Conservation (phyloP, 495 filamentous ascomycete genomes). For the Clohesyomyces aquaticus region DNA sequence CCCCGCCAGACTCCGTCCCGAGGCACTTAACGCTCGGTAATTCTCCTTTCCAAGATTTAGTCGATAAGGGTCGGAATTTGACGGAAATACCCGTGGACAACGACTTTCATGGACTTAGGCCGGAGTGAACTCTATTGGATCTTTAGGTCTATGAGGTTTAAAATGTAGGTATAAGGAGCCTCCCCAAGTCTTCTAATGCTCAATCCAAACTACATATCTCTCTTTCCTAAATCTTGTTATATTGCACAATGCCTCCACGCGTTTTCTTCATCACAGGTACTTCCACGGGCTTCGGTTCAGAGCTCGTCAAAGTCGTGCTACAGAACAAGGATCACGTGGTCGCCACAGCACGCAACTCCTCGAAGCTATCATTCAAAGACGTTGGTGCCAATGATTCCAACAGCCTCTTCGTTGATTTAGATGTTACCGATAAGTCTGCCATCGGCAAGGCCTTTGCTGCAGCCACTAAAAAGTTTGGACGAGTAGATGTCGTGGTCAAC, state of each 20-base stretch:
- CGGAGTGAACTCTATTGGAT: not conserved
- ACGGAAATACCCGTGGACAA: not conserved
- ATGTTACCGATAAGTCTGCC: slow-evolving; percentile 41
- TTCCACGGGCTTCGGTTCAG: slow-evolving; percentile 46
- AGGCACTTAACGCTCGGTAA: no score
- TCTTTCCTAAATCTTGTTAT: not conserved
- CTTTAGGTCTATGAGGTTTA: not conserved
- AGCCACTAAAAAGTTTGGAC: slow-evolving; percentile 44
- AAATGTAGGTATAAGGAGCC: not conserved
- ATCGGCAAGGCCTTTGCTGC: slow-evolving; percentile 45
- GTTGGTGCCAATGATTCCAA: slow-evolving; percentile 25
- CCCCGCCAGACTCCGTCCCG: no score
- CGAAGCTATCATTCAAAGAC: slow-evolving; percentile 37
- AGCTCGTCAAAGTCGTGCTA: slow-evolving; percentile 44
- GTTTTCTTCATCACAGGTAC: slow-evolving; percentile 50
- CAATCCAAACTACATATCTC: not conserved
- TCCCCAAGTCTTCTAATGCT: no score
- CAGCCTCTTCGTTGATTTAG: slow-evolving; percentile 41
- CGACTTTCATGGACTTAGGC: not conserved
- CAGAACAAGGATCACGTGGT: slow-evolving; percentile 46
- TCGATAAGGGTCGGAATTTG: not conserved
- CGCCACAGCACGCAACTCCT: slow-evolving; percentile 46
- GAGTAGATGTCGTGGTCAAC: slow-evolving; percentile 48
- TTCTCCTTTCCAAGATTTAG: no score
- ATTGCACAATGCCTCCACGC: slow-evolving; percentile 34